phyloP scores from a whole-genome alignment of 2,329 filamentous ascomycete species.

The Paecilomyces fulvus region DNA sequence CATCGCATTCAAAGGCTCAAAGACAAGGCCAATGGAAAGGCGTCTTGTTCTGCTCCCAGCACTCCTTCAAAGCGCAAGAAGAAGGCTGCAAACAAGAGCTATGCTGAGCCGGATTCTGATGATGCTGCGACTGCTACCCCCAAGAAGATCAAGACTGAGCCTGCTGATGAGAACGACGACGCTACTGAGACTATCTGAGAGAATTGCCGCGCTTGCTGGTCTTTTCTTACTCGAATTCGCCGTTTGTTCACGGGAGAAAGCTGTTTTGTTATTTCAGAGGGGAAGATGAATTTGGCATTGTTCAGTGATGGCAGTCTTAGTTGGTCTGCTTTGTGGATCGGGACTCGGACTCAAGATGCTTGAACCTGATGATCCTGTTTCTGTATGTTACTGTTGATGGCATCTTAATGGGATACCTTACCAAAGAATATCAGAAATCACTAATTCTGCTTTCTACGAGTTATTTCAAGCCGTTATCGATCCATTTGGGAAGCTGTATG shows the following conservation, averaged over 20 bases:
- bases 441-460: too few species aligned
- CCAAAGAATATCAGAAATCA: too few species aligned
- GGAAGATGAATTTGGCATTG: background rate
- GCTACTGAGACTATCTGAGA: background rate
- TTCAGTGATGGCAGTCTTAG: too few species aligned
- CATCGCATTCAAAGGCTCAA: slow-evolving; percentile 15
- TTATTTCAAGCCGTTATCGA: too few species aligned
- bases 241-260: background rate
- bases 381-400: too few species aligned
- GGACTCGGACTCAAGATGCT: too few species aligned
- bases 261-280: background rate
- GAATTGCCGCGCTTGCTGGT: background rate
- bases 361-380: too few species aligned
- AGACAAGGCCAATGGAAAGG: slow-evolving; percentile 5
- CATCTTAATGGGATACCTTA: too few species aligned
- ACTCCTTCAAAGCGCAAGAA: slow-evolving; percentile 2
- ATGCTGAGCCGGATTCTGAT: background rate
- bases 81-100: background rate
- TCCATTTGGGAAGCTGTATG: too few species aligned
- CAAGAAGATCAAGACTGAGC: slow-evolving; percentile 1
- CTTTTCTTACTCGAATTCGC: background rate
- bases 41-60: background rate
- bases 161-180: background rate
- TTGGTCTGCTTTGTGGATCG: too few species aligned
- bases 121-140: background rate